phyloP scores from a whole-genome alignment of 352 stramenopile species.

The Phytophthora niederhauseri region DNA sequence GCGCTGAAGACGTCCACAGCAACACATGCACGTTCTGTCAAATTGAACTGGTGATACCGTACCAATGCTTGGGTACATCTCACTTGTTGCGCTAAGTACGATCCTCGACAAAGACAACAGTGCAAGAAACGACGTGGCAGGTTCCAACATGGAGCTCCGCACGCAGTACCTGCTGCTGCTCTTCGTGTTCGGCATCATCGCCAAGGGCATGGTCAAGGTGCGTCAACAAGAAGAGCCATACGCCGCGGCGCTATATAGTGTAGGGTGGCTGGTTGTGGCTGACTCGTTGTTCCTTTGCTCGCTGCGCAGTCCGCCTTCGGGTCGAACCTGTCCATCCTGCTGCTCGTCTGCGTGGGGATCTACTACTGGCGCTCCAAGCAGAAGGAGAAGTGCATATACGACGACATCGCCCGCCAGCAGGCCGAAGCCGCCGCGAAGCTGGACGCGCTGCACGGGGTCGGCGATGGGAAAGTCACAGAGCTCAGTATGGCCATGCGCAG shows the following conservation, averaged over 20 bases:
- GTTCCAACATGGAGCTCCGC: conserved; percentile 47
- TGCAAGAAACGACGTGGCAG: conserved; percentile 34
- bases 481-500: conserved; percentile 56
- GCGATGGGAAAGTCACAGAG: conserved; percentile 56
- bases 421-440: conserved; percentile 70
- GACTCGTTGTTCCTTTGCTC: conserved; percentile 3
- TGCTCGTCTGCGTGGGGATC: conserved; percentile 63
- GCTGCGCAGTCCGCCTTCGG: conserved; percentile 61
- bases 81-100: too few species aligned
- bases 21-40: too few species aligned
- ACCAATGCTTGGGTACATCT: neutral
- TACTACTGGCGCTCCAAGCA: conserved; percentile 73
- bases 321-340: conserved; percentile 64
- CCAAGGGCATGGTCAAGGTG: conserved; percentile 73
- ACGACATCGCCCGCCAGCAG: conserved; percentile 69
- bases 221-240: neutral
- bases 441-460: conserved; percentile 57
- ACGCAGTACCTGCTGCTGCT: conserved; percentile 77
- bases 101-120: neutral
- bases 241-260: neutral
- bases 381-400: conserved; percentile 65
- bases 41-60: neutral
- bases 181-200: conserved; percentile 67
- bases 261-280: neutral
- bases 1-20: too few species aligned